Base-by-base conservation (phyloP, 2,329 filamentous ascomycete species). In the Pyrenophora graminea region DNA sequence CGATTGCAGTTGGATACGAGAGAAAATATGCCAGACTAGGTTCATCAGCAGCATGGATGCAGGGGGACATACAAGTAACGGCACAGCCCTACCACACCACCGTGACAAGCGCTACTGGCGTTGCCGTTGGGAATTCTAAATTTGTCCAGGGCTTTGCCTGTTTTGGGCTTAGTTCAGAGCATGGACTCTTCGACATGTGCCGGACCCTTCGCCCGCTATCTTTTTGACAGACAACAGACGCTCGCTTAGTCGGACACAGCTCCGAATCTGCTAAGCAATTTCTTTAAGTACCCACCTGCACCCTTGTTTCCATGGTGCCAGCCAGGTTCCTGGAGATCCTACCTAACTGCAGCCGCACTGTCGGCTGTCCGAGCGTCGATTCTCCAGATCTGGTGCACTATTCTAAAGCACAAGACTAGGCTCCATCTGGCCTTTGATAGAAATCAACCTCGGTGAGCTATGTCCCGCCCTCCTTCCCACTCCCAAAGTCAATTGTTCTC, bases 1-100 rank as follows among this genome's bases (percentile, higher is more conserved):
- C 56, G 53, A 52, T 62, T 58, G 56, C 58, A 48, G 46, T 64
- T 45, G 64, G 58, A 68, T 67, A 70, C 68, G 68, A 63, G 67
- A 51, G 66, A 54, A 52, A 47, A 53, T 48, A 54, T 56, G 51
- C 56, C 51, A 50, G 49, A 54, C 9, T 41, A 53, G 58, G 46
- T 52, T 43, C 51, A 55, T 62, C 53, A 56, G 55, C 45, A 51
- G 45, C 27, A 48, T 30, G 39, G 30, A 55, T 48, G 61, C 53
- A 53, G 55, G 3, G 55, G 48, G 50, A 44, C 38, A 23, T 23
- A 41, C 40, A 38, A 42, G 44, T 36, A 38, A 33, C 48, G 53
- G 51, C 59, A 56, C 52, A 66, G 62, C 63, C 63, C 63, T 66
- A 64, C 53, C 48, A 43, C 32, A 48, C 36, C 37, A 36, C 42